Percentiles rank a stretch among this genome's conserved stretches.
phyloP scores from a whole-genome alignment of 2,329 filamentous ascomycete species.

The Sporothrix humicola region DNA sequence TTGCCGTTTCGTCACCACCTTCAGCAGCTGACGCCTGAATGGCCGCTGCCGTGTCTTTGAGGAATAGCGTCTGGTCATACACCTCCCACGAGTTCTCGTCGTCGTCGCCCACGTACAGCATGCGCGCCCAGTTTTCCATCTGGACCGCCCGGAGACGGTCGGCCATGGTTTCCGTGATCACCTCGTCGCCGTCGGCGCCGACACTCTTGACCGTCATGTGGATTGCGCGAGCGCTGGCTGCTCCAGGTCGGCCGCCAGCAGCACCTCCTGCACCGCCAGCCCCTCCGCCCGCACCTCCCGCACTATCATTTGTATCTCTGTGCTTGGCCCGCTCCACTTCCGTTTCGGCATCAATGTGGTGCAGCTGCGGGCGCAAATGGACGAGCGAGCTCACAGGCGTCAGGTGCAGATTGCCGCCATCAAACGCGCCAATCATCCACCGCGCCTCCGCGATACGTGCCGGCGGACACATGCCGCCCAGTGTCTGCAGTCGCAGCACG shows the following conservation, averaged over 20 bases:
- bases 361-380: slow-evolving; percentile 87
- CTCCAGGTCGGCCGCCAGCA: slow-evolving; percentile 42
- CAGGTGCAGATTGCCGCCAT: slow-evolving; percentile 81
- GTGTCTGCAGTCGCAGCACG: slow-evolving; percentile 78
- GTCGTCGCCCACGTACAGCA: slow-evolving; percentile 84
- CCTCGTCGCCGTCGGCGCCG: slow-evolving; percentile 63
- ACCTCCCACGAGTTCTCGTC: slow-evolving; percentile 74
- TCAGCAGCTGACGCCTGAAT: slow-evolving; percentile 37
- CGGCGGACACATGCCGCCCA: slow-evolving; percentile 66
- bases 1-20: slow-evolving; percentile 40
- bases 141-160: slow-evolving; percentile 78
- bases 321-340: slow-evolving; percentile 65
- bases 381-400: slow-evolving; percentile 83
- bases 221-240: slow-evolving; percentile 71
- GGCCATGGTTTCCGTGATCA: slow-evolving; percentile 73
- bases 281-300: slow-evolving; percentile 42
- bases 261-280: slow-evolving; percentile 38
- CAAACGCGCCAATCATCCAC: slow-evolving; percentile 93
- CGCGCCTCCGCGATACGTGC: slow-evolving; percentile 74
- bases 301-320: slow-evolving; percentile 34
- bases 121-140: slow-evolving; percentile 78
- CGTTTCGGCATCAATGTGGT: slow-evolving; percentile 84
- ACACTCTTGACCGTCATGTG: slow-evolving; percentile 85
- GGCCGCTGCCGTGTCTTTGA: slow-evolving; percentile 42
- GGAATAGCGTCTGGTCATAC: slow-evolving; percentile 75